Conservation (phyloP, 2,329 filamentous ascomycete genomes). For the Fusarium aywerte region DNA sequence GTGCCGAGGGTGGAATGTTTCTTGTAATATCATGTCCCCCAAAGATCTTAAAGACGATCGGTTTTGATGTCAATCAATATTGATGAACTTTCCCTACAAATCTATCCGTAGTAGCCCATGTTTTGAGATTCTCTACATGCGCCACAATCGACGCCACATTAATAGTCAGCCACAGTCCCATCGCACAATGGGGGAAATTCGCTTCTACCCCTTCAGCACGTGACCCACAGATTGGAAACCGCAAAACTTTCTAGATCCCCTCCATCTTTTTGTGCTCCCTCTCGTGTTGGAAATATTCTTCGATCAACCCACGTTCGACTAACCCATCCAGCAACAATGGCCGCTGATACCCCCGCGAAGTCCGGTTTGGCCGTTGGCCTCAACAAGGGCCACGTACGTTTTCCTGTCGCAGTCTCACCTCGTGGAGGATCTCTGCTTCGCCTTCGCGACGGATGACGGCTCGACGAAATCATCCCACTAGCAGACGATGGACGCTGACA, state of each 20-base stretch:
- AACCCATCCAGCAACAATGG: constrained; percentile 61
- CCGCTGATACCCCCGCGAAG: constrained; percentile 67
- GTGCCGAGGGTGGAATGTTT: not conserved
- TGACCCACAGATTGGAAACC: constrained; percentile 43
- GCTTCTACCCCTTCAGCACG: constrained; percentile 47
- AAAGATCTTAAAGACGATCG: not conserved
- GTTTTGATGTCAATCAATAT: not conserved
- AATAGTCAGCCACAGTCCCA: not conserved
- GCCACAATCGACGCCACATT: not conserved
- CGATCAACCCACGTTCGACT: constrained; percentile 47
- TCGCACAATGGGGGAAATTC: constrained; percentile 16
- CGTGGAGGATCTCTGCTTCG: constrained; percentile 76
- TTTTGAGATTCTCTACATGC: not conserved
- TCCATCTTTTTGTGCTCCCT: constrained; percentile 18
- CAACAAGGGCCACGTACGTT: constrained; percentile 73
- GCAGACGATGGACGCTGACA: constrained; percentile 73
- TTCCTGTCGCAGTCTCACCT: constrained; percentile 70
- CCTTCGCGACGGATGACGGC: constrained; percentile 44
- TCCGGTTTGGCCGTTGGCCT: constrained; percentile 70
- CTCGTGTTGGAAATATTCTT: constrained; percentile 26
- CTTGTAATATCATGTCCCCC: not conserved
- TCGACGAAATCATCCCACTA: constrained; percentile 30
- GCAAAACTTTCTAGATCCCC: constrained; percentile 39
- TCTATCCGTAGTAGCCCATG: not conserved
- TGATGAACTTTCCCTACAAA: not conserved